Evolutionary conservation across 192 early-diverging fungal genomes (phyloP).

Genomic region (Coemansia sp.): DNA sequence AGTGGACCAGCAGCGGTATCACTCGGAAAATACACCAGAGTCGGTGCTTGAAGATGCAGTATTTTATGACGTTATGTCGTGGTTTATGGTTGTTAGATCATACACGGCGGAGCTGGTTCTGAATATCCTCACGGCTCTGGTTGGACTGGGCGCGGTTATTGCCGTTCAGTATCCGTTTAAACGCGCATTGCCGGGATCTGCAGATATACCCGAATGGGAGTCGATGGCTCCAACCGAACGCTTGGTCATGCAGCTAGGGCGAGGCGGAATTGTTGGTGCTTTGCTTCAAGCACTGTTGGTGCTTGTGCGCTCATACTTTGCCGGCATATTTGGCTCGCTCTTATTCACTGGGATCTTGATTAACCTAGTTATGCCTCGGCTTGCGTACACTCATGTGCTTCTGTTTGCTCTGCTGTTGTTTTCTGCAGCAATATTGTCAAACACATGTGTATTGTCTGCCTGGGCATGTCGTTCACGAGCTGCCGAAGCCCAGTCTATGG

Average conservation of each 20-base stretch:
- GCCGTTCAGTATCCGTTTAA: constrained; percentile 38
- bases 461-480: constrained; percentile 33
- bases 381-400: constrained; percentile 40
- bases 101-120: constrained; percentile 31
- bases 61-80: constrained; percentile 46
- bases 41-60: constrained; percentile 23
- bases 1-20: constrained; percentile 8
- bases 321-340: constrained; percentile 27
- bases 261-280: constrained; percentile 33
- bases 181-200: constrained; percentile 22
- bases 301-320: constrained; percentile 17
- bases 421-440: constrained; percentile 20
- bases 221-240: constrained; percentile 12
- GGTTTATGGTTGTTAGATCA: constrained; percentile 46
- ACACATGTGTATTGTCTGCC: constrained; percentile 22
- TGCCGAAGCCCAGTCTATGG: constrained; percentile 19
- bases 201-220: background rate
- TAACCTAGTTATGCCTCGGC: constrained; percentile 31
- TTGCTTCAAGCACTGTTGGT: constrained; percentile 20
- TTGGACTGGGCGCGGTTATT: constrained; percentile 23
- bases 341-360: constrained; percentile 31
- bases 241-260: constrained; percentile 42
- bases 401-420: constrained; percentile 35
- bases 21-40: constrained; percentile 7
- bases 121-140: constrained; percentile 26